Evolutionary conservation across 2,329 filamentous ascomycete genomes (phyloP), one percentile per base, ranked within the genome.

Genomic region (Ophiosphaerella korrae): DNA sequence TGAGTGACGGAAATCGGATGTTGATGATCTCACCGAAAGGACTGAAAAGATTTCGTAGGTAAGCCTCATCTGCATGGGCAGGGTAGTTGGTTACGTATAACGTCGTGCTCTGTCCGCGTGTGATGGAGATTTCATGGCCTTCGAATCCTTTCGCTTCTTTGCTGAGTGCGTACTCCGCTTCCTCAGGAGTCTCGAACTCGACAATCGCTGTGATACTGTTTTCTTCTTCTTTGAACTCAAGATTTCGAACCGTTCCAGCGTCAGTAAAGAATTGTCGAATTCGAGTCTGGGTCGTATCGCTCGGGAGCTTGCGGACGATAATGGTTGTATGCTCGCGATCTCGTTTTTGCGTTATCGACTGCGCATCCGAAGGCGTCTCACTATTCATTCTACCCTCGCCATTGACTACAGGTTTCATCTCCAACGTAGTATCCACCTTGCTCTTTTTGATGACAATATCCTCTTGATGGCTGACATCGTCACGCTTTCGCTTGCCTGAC

Each of bases 71-170:
- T 8, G 88, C 88, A 16, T 83, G 80, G 1, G 89, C 84, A 2
- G 92, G 91, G 67, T 92, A 99, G 69, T 99, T 99, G 37, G 92
- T 88, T 31, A 97, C 85, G 68, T 89, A 99, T 5, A 99, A 77
- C 1, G 92, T 97, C 49, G 92, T 84, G 45, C 88, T 87, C 33
- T 87, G 85, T 29, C 89, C 92, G 38, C 90, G 80, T 48, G 84
- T 81, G 18, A 99, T 90, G 32, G 82, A 80, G 42, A 99, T 88
- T 56, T 86, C 83, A 32, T 84, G 82, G 21, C 88, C 86, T 45
- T 87, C 85, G 61, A 96, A 86, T 48, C 84, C 85, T 70, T 95
- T 96, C 45, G 87, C 86, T 66, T 96, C 87, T 55, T 90, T 86
- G 12, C 92, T 87, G 57, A 92, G 80, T 5, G 94, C 93, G 18